A percentile compares a stretch with the other conserved stretches of the same genome.
Conservation (phyloP, 306 rosid genomes). For the Prunus dulcis region DNA sequence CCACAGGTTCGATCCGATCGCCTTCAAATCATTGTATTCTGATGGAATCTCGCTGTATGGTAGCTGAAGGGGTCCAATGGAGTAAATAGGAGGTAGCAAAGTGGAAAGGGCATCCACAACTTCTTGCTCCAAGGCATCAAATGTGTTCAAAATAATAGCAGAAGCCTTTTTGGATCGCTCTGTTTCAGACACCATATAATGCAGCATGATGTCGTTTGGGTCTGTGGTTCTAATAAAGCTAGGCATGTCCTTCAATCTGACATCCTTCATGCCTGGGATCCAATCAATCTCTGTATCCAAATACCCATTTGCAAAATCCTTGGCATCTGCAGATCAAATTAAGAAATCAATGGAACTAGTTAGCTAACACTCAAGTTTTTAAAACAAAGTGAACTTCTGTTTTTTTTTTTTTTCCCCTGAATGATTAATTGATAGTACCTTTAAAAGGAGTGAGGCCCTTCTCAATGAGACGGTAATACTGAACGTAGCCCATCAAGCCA, state of each 20-base stretch:
- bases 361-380: background rate
- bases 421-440: constrained; percentile 12
- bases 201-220: constrained; percentile 37
- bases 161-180: constrained; percentile 37
- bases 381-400: background rate
- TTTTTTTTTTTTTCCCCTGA: background rate
- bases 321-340: constrained; percentile 30
- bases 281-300: constrained; percentile 51
- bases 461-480: constrained; percentile 23
- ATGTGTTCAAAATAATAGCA: constrained; percentile 55
- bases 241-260: constrained; percentile 53
- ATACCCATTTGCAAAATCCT: constrained; percentile 41
- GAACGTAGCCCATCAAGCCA: constrained; percentile 31
- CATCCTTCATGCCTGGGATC: constrained; percentile 51
- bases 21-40: background rate
- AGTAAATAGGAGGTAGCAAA: constrained; percentile 40
- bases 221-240: constrained; percentile 55
- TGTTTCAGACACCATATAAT: background rate
- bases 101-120: constrained; percentile 33
- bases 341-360: too few species aligned
- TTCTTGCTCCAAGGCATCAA: constrained; percentile 46
- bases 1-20: constrained; percentile 64
- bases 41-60: constrained; percentile 21
- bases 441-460: constrained; percentile 33
- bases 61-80: constrained; percentile 55